phyloP scores from a whole-genome alignment of 2,329 filamentous ascomycete species.

The Paracamarosporium sp. region DNA sequence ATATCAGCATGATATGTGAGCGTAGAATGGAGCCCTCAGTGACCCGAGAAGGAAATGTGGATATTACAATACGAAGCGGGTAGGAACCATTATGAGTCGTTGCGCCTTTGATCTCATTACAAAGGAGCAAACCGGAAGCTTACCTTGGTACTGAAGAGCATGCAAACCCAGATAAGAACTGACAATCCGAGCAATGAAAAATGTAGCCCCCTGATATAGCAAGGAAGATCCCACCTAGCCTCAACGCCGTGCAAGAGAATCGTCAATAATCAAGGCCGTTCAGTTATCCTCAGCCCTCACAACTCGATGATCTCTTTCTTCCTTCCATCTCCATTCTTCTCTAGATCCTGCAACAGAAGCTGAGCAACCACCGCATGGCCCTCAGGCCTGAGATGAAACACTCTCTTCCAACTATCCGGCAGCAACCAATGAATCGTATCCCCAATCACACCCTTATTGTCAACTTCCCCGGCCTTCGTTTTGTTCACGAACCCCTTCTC shows the following conservation, averaged over 20 bases:
- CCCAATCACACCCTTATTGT: constrained; percentile 19
- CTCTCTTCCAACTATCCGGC: constrained; percentile 38
- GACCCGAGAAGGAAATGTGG: background rate
- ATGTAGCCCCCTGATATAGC: no score
- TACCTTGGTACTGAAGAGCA: background rate
- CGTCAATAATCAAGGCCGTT: no score
- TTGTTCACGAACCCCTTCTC: constrained; percentile 32
- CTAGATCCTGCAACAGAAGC: constrained; percentile 29
- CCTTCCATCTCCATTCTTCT: background rate
- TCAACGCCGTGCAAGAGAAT: no score
- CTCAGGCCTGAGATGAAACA: constrained; percentile 36
- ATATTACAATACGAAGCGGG: background rate
- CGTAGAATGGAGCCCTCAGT: no score
- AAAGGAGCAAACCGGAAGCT: background rate
- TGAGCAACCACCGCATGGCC: constrained; percentile 33
- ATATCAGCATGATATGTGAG: no score
- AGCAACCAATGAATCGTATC: constrained; percentile 38
- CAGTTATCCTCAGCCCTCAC: no score
- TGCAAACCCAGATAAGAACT: background rate
- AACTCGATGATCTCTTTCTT: constrained; percentile 11
- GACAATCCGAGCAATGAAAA: background rate
- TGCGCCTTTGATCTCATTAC: background rate
- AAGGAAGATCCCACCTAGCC: no score
- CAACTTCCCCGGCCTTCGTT: constrained; percentile 11
- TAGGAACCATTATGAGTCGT: background rate